Percentiles rank a stretch among this genome's conserved stretches.
These are phyloP conservation scores for Phaeolepiota aurea DNA, from an alignment of 768 basidiomycete species.

Conservation along the genomic window DNA sequence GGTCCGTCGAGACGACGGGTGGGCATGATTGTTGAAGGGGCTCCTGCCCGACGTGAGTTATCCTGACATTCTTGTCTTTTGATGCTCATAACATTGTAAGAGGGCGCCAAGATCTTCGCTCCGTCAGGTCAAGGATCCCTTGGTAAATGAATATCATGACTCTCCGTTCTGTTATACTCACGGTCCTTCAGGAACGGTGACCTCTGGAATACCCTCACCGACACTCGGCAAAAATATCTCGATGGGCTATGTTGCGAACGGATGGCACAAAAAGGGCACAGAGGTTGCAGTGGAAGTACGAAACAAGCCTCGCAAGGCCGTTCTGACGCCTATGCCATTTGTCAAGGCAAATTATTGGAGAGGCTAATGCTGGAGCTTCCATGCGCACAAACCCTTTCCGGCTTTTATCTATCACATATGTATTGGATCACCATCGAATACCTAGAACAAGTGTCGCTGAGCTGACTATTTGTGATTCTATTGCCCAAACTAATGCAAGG, in stretches of 20 bases:
- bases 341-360: slow-evolving; percentile 76
- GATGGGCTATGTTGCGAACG: slow-evolving; percentile 84
- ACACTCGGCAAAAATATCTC: slow-evolving; percentile 87
- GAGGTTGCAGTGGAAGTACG: slow-evolving; percentile 80
- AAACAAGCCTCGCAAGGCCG: slow-evolving; percentile 66
- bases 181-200: slow-evolving; percentile 51
- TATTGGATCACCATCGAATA: too few species aligned
- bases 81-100: slow-evolving; percentile 24
- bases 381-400: too few species aligned
- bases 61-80: neutral
- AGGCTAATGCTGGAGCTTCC: slow-evolving; percentile 23
- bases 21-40: slow-evolving; percentile 74
- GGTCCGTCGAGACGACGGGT: slow-evolving; percentile 74
- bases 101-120: slow-evolving; percentile 70
- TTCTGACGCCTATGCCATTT: slow-evolving; percentile 83
- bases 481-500: too few species aligned
- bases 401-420: too few species aligned
- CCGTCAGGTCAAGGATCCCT: slow-evolving; percentile 47
- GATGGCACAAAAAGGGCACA: slow-evolving; percentile 88
- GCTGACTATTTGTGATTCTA: too few species aligned
- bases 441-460: too few species aligned
- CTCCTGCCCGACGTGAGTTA: slow-evolving; percentile 73
- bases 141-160: slow-evolving; percentile 27
- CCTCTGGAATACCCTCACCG: slow-evolving; percentile 94
- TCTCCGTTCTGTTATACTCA: neutral